Conservation (phyloP, 768 basidiomycete genomes). For the Nevesoporus exiguus region DNA sequence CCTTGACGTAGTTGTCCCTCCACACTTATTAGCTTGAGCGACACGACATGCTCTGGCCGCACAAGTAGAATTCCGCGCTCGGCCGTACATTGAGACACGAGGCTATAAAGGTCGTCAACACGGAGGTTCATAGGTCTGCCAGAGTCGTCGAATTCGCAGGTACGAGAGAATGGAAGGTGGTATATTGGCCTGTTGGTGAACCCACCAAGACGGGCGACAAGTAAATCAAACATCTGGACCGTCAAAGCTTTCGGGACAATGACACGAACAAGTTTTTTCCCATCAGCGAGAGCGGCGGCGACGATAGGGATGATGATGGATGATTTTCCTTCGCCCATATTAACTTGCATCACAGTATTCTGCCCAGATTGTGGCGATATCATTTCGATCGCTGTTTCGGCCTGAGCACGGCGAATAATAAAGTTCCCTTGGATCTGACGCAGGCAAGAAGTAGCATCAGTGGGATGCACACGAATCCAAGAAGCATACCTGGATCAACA, state of each 20-base stretch:
- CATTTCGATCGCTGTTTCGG: slow-evolving; percentile 40
- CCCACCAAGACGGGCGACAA: slow-evolving; percentile 38
- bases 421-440: slow-evolving; percentile 37
- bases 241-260: slow-evolving; percentile 43
- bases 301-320: not conserved
- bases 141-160: not conserved
- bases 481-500: slow-evolving; percentile 38
- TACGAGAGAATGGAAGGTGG: slow-evolving; percentile 40
- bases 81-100: not conserved
- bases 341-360: slow-evolving; percentile 39
- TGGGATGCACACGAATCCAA: too few species aligned
- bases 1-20: not conserved
- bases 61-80: not conserved
- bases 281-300: slow-evolving; percentile 39
- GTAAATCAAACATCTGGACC: slow-evolving; percentile 43
- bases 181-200: slow-evolving; percentile 44
- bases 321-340: not conserved
- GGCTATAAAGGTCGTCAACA: not conserved
- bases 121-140: not conserved
- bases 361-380: slow-evolving; percentile 31
- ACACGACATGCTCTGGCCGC: not conserved
- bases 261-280: slow-evolving; percentile 40
- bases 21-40: not conserved
- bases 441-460: not conserved
- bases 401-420: slow-evolving; percentile 32